Evolutionary conservation across 192 early-diverging fungal species (phyloP), one percentile per base, ranked within the genome.

Genomic region (Linnemannia schmuckeri): DNA sequence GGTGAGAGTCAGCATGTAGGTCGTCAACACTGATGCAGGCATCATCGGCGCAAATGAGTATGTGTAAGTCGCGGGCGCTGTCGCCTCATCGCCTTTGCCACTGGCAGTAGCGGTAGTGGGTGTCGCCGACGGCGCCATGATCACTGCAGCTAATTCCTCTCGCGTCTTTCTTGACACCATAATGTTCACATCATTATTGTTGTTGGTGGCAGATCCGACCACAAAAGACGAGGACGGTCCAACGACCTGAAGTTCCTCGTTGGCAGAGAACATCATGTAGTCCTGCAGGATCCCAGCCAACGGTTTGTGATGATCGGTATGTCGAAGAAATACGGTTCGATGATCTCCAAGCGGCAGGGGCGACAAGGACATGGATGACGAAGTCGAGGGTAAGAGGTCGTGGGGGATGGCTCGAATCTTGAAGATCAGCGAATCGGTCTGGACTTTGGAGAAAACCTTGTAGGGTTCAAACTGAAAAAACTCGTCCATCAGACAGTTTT

Each of bases 341-440:
- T 90, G 82, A 0, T 68, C 82, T 12, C 70, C 40, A 4, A 84
- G 52, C 37, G 74, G 75, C 35, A 47, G 27, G 27, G 49, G 44
- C 30, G 49, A 17, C 17, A 69, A 71, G 18, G 79, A 74, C 35
- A 18, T 15, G 12, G 37, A 1, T 5, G 75, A 30, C 63, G 30
- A n/a, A 9, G 42, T 40, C 7, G 41, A 40, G 18, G 38, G 49
- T 22, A 42, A 22, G 52, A 41, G 24, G n/a, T 81, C 55, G 12
- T 68, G 47, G 12, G 75, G 74, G 17, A 66, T 79, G n/a, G 90
- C 78, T 37, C 92, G 88, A 4, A 93, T 54, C 61, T 88, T 88
- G 77, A 93, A 93, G 30, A 93, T 90, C 22, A 93, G 80, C 13
- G 92, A 93, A 35, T 93, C 92, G 0, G 92, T 93, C 66, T 93